These are phyloP conservation scores for Meripilus lineatus DNA, from an alignment of 1,284 basidiomycete genomes.

Conservation along the genomic window DNA sequence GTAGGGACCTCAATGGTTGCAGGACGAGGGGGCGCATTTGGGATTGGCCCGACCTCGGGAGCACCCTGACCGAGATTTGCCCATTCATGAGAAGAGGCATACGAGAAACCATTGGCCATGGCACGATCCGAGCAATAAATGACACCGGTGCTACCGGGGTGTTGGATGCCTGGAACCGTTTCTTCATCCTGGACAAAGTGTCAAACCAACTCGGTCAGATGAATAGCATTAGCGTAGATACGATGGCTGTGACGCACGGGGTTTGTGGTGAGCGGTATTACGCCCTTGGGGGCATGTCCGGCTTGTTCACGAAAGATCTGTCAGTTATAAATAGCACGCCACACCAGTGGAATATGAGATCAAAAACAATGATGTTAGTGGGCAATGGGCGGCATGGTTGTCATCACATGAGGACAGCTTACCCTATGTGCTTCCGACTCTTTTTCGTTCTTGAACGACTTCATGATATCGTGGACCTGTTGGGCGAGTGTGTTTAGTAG, in stretches of 20 bases:
- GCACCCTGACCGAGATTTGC: slow-evolving; percentile 85
- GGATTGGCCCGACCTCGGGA: slow-evolving; percentile 84
- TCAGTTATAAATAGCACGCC: slow-evolving; percentile 5
- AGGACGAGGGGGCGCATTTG: slow-evolving; percentile 66
- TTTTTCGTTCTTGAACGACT: slow-evolving; percentile 56
- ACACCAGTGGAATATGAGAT: neutral
- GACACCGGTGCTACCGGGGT: slow-evolving; percentile 71
- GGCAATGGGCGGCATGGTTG: neutral
- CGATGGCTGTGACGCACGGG: slow-evolving; percentile 38
- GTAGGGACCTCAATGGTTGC: slow-evolving; percentile 56
- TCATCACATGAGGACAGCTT: slow-evolving; percentile 10
- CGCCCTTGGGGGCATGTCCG: slow-evolving; percentile 61
- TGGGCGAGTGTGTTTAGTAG: slow-evolving; percentile 24
- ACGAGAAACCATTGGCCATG: slow-evolving; percentile 86
- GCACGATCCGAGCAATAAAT: slow-evolving; percentile 89
- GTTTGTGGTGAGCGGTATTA: slow-evolving; percentile 64
- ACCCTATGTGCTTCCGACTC: slow-evolving; percentile 85
- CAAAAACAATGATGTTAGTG: neutral
- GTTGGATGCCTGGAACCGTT: slow-evolving; percentile 78
- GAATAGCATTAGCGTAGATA: neutral
- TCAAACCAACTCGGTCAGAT: slow-evolving; percentile 5
- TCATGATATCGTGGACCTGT: slow-evolving; percentile 32
- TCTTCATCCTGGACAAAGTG: slow-evolving; percentile 58
- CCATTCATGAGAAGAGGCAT: slow-evolving; percentile 76
- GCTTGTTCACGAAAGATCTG: slow-evolving; percentile 69